Conservation (phyloP, 2,329 filamentous ascomycete genomes). For the Exutisphaerella laricina region DNA sequence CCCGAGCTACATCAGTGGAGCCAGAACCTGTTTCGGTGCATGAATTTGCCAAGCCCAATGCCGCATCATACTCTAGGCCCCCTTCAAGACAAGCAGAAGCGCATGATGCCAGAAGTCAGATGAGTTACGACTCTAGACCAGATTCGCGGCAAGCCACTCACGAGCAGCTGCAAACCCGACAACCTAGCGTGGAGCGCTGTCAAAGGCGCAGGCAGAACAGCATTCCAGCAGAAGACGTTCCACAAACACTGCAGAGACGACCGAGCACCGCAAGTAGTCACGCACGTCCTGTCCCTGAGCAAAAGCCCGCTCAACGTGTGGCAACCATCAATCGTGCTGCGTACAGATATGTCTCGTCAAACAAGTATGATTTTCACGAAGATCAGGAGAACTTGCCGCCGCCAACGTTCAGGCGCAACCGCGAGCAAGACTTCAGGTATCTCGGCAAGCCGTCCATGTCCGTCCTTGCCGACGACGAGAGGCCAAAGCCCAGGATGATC, state of each 20-base stretch:
- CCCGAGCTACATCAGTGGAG: slow-evolving; percentile 30
- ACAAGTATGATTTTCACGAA: slow-evolving; percentile 56
- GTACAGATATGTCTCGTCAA: slow-evolving; percentile 43
- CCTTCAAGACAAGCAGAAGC: slow-evolving; percentile 25
- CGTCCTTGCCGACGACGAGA: slow-evolving; percentile 45
- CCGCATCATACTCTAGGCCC: slow-evolving; percentile 22
- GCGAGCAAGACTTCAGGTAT: slow-evolving; percentile 50
- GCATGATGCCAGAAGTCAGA: slow-evolving; percentile 26
- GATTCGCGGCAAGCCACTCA: slow-evolving; percentile 27
- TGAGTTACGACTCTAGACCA: slow-evolving; percentile 26
- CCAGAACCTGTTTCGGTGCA: slow-evolving; percentile 33
- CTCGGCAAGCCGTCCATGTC: slow-evolving; percentile 54
- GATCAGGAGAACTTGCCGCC: slow-evolving; percentile 84
- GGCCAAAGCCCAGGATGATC: slow-evolving; percentile 37
- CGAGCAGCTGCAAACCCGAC: slow-evolving; percentile 26
- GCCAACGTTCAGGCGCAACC: slow-evolving; percentile 60
- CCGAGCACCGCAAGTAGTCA: slow-evolving; percentile 25
- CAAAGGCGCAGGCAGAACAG: slow-evolving; percentile 24
- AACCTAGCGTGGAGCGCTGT: slow-evolving; percentile 29
- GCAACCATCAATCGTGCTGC: slow-evolving; percentile 38
- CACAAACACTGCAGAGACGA: slow-evolving; percentile 15
- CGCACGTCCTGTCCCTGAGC: slow-evolving; percentile 18
- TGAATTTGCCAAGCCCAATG: slow-evolving; percentile 31
- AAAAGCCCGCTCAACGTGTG: slow-evolving; percentile 34
- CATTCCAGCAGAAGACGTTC: slow-evolving; percentile 17